Conservation (phyloP, 768 basidiomycete species). For the Kwoniella heveanensis region DNA sequence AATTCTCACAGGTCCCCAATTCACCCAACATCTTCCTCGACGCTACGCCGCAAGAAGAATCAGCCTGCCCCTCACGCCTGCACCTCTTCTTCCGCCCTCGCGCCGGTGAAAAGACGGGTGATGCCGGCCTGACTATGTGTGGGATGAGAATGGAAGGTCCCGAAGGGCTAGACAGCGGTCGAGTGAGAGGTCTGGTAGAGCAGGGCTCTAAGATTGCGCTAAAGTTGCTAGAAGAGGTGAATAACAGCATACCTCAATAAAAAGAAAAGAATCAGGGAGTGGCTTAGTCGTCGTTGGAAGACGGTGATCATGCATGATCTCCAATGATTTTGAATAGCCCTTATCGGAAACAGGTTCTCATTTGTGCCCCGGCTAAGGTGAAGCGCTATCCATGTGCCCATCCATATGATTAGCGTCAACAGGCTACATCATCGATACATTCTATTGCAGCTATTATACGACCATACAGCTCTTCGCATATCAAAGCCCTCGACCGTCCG, state of each 20-base stretch:
- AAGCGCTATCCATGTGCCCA: too few species aligned
- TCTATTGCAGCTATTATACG: background rate
- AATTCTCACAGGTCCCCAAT: constrained; percentile 38
- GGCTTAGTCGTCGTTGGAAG: too few species aligned
- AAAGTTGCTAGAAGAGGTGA: constrained; percentile 14
- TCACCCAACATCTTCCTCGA: constrained; percentile 46
- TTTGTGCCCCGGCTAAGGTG: too few species aligned
- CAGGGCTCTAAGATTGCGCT: constrained; percentile 13
- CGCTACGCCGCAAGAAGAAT: constrained; percentile 50
- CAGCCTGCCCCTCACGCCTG: constrained; percentile 51
- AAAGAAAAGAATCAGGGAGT: too few species aligned
- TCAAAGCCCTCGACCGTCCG: too few species aligned
- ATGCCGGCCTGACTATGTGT: constrained; percentile 24
- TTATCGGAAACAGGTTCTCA: too few species aligned
- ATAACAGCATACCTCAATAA: constrained; percentile 17
- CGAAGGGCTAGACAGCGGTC: constrained; percentile 35
- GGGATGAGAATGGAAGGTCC: constrained; percentile 52
- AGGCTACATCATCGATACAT: too few species aligned
- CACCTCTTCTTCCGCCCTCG: constrained; percentile 43
- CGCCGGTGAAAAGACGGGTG: background rate
- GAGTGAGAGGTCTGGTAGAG: constrained; percentile 42
- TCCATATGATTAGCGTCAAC: too few species aligned
- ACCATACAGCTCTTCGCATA: too few species aligned
- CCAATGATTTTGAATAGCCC: too few species aligned
- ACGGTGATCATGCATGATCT: too few species aligned